Conservation (phyloP, 495 filamentous ascomycete species). For the Trichoderma reesei region DNA sequence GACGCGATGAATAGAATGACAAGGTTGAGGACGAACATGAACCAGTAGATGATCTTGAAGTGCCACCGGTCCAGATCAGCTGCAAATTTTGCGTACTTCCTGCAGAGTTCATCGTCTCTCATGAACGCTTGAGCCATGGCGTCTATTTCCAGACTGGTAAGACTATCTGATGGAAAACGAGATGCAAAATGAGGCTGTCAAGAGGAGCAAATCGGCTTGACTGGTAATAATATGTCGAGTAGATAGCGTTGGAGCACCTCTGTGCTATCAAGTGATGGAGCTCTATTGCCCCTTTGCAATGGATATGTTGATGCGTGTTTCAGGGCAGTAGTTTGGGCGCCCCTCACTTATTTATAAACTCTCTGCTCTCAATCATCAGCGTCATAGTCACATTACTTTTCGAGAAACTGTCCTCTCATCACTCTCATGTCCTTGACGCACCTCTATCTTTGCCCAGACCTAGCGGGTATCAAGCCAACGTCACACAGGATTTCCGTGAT, state of each 20-base stretch:
- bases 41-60: slow-evolving; percentile 40
- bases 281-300: no score
- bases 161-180: background rate
- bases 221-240: background rate
- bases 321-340: background rate
- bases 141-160: background rate
- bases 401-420: background rate
- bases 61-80: slow-evolving; percentile 26
- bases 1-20: slow-evolving; percentile 29
- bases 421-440: background rate
- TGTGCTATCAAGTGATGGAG: background rate
- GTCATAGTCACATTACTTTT: background rate
- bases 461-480: background rate
- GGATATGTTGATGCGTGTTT: background rate
- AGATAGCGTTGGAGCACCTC: background rate
- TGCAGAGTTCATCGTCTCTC: slow-evolving; percentile 21
- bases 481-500: background rate
- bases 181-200: background rate
- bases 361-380: background rate
- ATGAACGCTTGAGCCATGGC: background rate
- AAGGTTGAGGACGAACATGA: slow-evolving; percentile 32
- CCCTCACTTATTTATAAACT: background rate
- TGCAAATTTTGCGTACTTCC: slow-evolving; percentile 37
- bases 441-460: background rate
- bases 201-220: no score